Percentiles rank a stretch among this genome's conserved stretches.
Evolutionary conservation across 2,329 filamentous ascomycete genomes (phyloP).

Genomic region (Stromatinia cepivora): DNA sequence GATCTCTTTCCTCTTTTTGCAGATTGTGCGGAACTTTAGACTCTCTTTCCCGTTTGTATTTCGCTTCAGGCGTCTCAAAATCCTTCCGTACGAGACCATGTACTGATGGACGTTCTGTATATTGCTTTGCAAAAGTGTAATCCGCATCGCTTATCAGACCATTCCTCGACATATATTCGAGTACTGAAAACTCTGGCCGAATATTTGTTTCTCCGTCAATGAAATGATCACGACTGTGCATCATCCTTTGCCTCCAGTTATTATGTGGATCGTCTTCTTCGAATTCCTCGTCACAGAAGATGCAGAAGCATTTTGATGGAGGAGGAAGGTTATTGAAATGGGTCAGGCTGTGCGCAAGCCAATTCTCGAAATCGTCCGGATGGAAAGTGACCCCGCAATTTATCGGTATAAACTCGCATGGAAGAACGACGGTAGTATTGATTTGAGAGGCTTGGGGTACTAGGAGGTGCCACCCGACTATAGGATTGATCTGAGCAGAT

Average conservation of each 20-base stretch:
- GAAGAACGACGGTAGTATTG: slow-evolving; percentile 28
- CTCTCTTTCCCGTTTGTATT: slow-evolving; percentile 12
- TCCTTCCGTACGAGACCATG: slow-evolving; percentile 23
- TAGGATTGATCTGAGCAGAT: slow-evolving; percentile 2
- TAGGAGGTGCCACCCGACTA: slow-evolving; percentile 7
- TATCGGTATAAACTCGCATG: slow-evolving; percentile 34
- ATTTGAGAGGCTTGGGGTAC: neutral
- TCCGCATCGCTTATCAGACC: slow-evolving; percentile 38
- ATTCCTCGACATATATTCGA: slow-evolving; percentile 43
- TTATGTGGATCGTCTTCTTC: slow-evolving; percentile 21
- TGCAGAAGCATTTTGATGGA: slow-evolving; percentile 46
- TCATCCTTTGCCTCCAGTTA: slow-evolving; percentile 46
- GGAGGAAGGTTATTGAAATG: slow-evolving; percentile 43
- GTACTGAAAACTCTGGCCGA: slow-evolving; percentile 46
- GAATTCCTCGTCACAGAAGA: slow-evolving; percentile 49
- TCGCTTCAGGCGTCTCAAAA: slow-evolving; percentile 27
- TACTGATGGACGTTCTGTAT: slow-evolving; percentile 30
- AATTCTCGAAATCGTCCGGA: slow-evolving; percentile 44
- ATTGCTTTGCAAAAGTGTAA: slow-evolving; percentile 22
- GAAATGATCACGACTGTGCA: slow-evolving; percentile 50
- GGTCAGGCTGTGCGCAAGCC: slow-evolving; percentile 48
- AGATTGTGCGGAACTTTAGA: slow-evolving; percentile 15
- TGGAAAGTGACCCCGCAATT: slow-evolving; percentile 45
- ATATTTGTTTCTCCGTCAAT: slow-evolving; percentile 31
- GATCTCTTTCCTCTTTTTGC: slow-evolving; percentile 22